Evolutionary conservation across 2,329 filamentous ascomycete species (phyloP).

Genomic region (Fonsecaea monophora): DNA sequence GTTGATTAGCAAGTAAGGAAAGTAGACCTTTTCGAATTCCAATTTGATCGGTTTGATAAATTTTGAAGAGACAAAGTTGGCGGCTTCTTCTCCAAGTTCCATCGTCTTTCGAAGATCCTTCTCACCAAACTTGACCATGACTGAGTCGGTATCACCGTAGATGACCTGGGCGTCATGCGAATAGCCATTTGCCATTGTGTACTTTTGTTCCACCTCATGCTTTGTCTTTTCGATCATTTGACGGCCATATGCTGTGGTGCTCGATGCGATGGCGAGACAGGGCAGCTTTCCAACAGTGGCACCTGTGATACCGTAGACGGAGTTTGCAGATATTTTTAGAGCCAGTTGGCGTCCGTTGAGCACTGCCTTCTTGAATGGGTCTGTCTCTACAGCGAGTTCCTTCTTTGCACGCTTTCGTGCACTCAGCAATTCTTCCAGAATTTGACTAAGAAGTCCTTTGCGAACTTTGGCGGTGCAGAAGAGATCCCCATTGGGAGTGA

Average conservation of each 20-base stretch:
- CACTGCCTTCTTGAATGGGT: slow-evolving; percentile 97
- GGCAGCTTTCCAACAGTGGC: slow-evolving; percentile 95
- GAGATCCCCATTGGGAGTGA: slow-evolving; percentile 91
- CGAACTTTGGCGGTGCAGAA: slow-evolving; percentile 88
- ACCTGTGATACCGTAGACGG: slow-evolving; percentile 95
- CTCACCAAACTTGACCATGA: slow-evolving; percentile 99
- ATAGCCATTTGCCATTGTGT: slow-evolving; percentile 93
- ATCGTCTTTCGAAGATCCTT: slow-evolving; percentile 86
- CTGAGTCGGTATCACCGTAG: slow-evolving; percentile 98
- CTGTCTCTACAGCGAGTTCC: slow-evolving; percentile 84
- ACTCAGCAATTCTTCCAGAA: slow-evolving; percentile 89
- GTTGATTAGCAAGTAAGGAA: slow-evolving; percentile 97
- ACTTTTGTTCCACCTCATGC: slow-evolving; percentile 87
- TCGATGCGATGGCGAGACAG: slow-evolving; percentile 92
- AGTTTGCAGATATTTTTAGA: slow-evolving; percentile 95
- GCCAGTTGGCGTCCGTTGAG: slow-evolving; percentile 96
- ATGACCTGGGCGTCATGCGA: slow-evolving; percentile 94
- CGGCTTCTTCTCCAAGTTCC: slow-evolving; percentile 93
- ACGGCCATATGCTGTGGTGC: slow-evolving; percentile 94
- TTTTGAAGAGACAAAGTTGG: slow-evolving; percentile 84
- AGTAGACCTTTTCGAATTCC: slow-evolving; percentile 99
- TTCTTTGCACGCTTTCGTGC: slow-evolving; percentile 95
- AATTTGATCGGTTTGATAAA: slow-evolving; percentile 98
- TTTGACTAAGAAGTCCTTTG: slow-evolving; percentile 91
- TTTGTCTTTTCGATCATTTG: slow-evolving; percentile 99